phyloP scores from a whole-genome alignment of 495 filamentous ascomycete genomes.

The Podospora comata region DNA sequence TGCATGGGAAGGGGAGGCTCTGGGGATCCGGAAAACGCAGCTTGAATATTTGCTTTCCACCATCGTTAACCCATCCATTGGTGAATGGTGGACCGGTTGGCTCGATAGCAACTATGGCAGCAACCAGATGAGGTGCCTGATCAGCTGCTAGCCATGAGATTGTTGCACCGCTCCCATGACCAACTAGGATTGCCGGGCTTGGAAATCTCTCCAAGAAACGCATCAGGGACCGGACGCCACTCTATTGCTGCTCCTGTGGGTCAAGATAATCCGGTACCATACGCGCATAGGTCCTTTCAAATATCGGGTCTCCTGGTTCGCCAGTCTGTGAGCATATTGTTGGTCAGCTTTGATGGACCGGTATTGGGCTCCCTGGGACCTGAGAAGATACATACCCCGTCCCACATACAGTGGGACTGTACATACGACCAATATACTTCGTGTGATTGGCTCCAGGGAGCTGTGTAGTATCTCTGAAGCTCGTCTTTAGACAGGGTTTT shows the following conservation, averaged over 20 bases:
- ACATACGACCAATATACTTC: not conserved
- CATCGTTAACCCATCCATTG: not conserved
- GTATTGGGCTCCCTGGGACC: no score
- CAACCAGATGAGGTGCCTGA: slow-evolving; percentile 43
- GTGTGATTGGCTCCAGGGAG: no score
- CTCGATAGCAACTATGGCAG: slow-evolving; percentile 51
- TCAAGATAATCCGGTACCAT: slow-evolving; percentile 21
- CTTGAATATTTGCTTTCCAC: not conserved
- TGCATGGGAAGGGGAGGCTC: not conserved
- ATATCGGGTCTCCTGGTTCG: slow-evolving; percentile 45
- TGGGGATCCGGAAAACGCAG: not conserved
- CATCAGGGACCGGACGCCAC: slow-evolving; percentile 40
- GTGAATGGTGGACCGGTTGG: slow-evolving; percentile 53
- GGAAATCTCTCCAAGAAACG: slow-evolving; percentile 41
- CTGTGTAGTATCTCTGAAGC: no score
- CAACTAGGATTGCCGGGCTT: slow-evolving; percentile 45
- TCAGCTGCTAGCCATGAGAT: slow-evolving; percentile 51
- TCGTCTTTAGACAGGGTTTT: no score
- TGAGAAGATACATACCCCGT: no score
- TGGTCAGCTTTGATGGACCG: not conserved
- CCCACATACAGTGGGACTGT: not conserved
- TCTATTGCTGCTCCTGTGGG: slow-evolving; percentile 40
- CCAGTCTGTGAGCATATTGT: slow-evolving; percentile 29
- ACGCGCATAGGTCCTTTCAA: slow-evolving; percentile 21
- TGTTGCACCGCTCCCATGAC: slow-evolving; percentile 54